Base-by-base conservation (phyloP, 805 yeast species). In the Scheffersomyces coipomensis region DNA sequence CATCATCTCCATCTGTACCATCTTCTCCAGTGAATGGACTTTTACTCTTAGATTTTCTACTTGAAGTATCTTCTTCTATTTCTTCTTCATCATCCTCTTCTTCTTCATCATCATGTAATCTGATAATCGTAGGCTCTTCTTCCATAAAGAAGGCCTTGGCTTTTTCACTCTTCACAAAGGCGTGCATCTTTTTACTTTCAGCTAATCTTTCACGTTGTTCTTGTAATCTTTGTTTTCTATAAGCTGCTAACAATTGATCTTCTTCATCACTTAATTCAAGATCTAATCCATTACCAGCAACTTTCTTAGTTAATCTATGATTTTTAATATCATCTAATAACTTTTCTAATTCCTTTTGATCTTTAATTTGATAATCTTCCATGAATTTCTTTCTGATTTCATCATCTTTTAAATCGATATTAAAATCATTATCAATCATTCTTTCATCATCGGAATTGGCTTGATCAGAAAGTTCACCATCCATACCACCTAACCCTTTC, bases 401-500 rank as follows among this genome's bases (percentile, higher is more conserved):
- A 29, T 74, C 78, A 42, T 80, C 75, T 48, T 81, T 76, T 39
- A 79, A 67, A 34, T 76, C 76, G 23, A 79, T 59, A 40, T 75
- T 76, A 33, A 81, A 72, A 21, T 73, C 70, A 66, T 86, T 88
- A 60, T 86, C 91, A 41, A 85, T 74, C 88, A 86, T 80, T 45
- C 65, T 72, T 59, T 85, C 93, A 53, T 85, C 86, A 45, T 86
- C 95, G 19, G 87, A 78, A 55, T 85, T 79, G 37, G 81, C 83
- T 31, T 46, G 50, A 44, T 75, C 83, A 13, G 78, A 73, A 1
- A 54, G 39, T 44, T 78, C 83, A 3, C 81, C 85, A 48, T 84
- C 90, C 5, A 54, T 67, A 43, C 95, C 95, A 47, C 91, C 93
- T 35, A 84, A 51, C 3, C 93, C 95, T 35, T 76, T 76, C 86